phyloP scores from a whole-genome alignment of 2,329 filamentous ascomycete species.

The Botrytis hyacinthi region DNA sequence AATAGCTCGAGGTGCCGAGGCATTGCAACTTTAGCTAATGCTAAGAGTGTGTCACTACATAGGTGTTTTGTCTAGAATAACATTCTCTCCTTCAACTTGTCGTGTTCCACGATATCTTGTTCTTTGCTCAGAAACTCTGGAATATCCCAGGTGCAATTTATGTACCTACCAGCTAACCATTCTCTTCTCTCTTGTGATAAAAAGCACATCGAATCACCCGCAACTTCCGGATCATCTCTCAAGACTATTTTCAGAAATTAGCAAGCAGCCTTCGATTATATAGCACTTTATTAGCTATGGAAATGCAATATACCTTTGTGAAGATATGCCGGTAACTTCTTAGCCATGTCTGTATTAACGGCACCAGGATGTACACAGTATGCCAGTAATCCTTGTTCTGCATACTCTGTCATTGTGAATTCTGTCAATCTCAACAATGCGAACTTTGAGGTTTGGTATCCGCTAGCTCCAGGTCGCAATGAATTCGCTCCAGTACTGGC shows the following conservation, averaged over 20 bases:
- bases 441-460: conserved; percentile 50
- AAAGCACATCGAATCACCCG: conserved; percentile 46
- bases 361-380: conserved; percentile 44
- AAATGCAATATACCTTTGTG: conserved; percentile 29
- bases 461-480: conserved; percentile 41
- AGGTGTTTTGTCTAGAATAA: conserved; percentile 21
- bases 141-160: conserved; percentile 49
- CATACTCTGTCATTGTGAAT: conserved; percentile 48
- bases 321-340: conserved; percentile 37
- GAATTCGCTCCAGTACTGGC: conserved; percentile 45
- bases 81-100: conserved; percentile 40
- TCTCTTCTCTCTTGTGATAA: conserved; percentile 44
- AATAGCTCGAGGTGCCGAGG: neutral
- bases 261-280: neutral
- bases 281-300: neutral
- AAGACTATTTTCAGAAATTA: conserved; percentile 29
- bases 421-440: conserved; percentile 51
- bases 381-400: conserved; percentile 43
- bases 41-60: neutral
- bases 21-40: neutral
- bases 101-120: conserved; percentile 44
- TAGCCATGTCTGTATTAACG: conserved; percentile 42
- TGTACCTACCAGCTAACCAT: conserved; percentile 48
- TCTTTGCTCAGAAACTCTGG: conserved; percentile 44
- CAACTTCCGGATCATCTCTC: conserved; percentile 42